Base-by-base conservation (phyloP, 306 rosid genomes). In the Vigna angularis region DNA sequence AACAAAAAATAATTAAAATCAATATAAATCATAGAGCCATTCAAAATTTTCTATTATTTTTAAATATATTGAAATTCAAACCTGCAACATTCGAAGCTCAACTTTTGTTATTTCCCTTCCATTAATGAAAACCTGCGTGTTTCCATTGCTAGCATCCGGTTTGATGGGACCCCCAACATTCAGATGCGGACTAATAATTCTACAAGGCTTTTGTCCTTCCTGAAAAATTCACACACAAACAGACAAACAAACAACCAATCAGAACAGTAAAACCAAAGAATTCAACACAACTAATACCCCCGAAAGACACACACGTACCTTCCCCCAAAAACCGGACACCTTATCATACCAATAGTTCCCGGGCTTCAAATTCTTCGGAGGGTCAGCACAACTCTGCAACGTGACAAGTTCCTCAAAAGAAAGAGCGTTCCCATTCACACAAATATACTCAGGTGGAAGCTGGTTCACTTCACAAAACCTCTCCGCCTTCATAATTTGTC, bases 261-360 rank as follows among this genome's bases (percentile, higher is more conserved):
- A 74, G 30, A 42, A 53, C 10, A 30, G 59, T 28, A 30, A 72
- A 79, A 73, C 79, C 4, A 42, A 11, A 20, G 38, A 66, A 81
- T 78, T 7, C 17, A 75, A 65, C 6, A 62, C 18, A 59, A 58
- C 34, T 30, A 57, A 10, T 4, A 3, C 2, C 36, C n/a, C n/a
- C 36, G 48, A 24, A 13, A 67, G 14, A 20, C 5, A 28, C 17
- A 67, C 15, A 49, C n/a, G 17, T 77, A 96, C 99, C 99, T 96
- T 93, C 86, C 99, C 99, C 99, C 99, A 96, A 73, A 96, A 89
- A 69, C 99, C 99, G 86, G 99, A 96, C 36, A 93, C 99, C 83
- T 90, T 96, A 84, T 96, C 99, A 78, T 96, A 96, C 98, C 99
- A 96, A 86, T 93, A 96, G 79, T 87, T 87, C 83, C 98, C 99